Base-by-base conservation (phyloP, 805 yeast genomes). In the Saccharomycopsis microspora region DNA sequence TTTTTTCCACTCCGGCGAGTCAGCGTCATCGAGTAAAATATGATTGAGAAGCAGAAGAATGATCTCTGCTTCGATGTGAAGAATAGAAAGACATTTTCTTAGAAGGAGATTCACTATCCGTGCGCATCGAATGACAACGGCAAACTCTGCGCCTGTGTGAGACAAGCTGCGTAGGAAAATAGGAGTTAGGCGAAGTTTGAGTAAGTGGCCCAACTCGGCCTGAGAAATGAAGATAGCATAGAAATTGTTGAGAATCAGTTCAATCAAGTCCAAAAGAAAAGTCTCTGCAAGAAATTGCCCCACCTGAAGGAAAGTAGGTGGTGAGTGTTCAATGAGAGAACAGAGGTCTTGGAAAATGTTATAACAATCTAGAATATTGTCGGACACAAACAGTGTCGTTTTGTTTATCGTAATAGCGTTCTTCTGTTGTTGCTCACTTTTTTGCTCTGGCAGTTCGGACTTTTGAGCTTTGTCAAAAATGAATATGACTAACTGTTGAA, bases 21-120 rank as follows among this genome's bases (percentile, higher is more conserved):
- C 70, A 0, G 80, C 71, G 4, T 76, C 79, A 34, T 69, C 67
- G 1, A 81, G 69, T n/a, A 85, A 58, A n/a, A 75, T 72, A 58
- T 85, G 94, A 11, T 84, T 85, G 34, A 88, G 63, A 30, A 84
- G 67, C 0, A 94, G 80, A 10, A 90, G 64, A 2, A 89, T 76
- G 5, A 87, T 88, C 57, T 88, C 96, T 30, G 85, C 71, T 61
- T 90, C 97, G 33, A 83, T 73, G 45, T 76, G 82, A 36, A 90
- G 63, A 5, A 77, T 71, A 0, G 70, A 63, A 27, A 88, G 68
- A 55, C 79, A 85, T 30, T 80, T 78, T 34, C 75, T 67, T 4
- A 88, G 62, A 39, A 90, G 60, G 3, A 87, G 65, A 37, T 72
- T 70, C 10, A 86, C 71, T 6, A 88, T 71, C 45, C 97, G 72